These are phyloP conservation scores for Castanopsis chinensis DNA, from an alignment of 306 rosid genomes.

Conservation along the genomic window DNA sequence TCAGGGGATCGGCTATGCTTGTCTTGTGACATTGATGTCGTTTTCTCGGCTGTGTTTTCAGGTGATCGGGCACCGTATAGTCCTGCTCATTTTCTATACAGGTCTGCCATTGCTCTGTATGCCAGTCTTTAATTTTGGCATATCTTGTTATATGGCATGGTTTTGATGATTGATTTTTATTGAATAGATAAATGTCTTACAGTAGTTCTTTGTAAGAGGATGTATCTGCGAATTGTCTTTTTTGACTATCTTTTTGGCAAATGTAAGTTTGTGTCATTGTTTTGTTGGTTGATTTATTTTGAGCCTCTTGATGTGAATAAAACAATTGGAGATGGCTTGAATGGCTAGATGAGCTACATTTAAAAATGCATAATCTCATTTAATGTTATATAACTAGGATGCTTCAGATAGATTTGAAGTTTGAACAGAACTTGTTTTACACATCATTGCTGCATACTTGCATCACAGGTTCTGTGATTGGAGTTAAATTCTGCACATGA, in stretches of 20 bases:
- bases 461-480: background rate
- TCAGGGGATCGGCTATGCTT: conserved; percentile 44
- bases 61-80: conserved; percentile 87
- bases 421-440: conserved; percentile 1
- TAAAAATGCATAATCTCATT: background rate
- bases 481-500: background rate
- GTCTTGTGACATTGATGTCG: conserved; percentile 79
- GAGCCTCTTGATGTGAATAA: conserved; percentile 15
- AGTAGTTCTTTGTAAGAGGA: background rate
- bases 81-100: conserved; percentile 84
- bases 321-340: conserved; percentile 15
- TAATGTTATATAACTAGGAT: conserved; percentile 7
- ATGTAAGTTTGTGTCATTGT: background rate
- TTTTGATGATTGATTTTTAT: conserved; percentile 15
- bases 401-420: conserved; percentile 6
- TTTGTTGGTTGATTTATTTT: conserved; percentile 23
- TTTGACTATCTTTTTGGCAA: conserved; percentile 1
- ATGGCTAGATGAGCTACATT: conserved; percentile 5
- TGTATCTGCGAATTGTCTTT: background rate
- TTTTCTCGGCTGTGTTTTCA: conserved; percentile 73
- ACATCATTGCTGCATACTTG: background rate
- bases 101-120: conserved; percentile 48
- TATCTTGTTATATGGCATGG: conserved; percentile 5
- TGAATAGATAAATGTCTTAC: conserved; percentile 9
- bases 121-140: conserved; percentile 10